Evolutionary conservation across 352 stramenopile genomes (phyloP).

Genomic region (Globisporangium viniferum): DNA sequence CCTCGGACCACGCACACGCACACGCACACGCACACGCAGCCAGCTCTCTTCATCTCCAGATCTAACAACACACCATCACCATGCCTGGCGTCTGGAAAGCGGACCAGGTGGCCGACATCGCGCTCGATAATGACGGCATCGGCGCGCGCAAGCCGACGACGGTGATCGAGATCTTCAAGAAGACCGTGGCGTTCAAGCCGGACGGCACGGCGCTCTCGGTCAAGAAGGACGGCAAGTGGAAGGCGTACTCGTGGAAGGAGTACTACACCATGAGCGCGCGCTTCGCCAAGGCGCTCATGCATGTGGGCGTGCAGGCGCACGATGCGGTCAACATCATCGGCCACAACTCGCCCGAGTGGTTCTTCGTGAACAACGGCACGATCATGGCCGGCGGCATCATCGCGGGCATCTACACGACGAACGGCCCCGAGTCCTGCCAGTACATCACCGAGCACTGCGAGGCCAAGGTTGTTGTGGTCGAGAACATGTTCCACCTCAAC

Average conservation of each 20-base stretch:
- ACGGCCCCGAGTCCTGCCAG: constrained; percentile 63
- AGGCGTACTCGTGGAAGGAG: constrained; percentile 58
- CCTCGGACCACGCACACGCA: constrained; percentile 4
- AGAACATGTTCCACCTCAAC: constrained; percentile 60
- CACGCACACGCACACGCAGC: neutral
- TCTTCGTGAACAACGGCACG: constrained; percentile 73
- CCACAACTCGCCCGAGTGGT: constrained; percentile 85
- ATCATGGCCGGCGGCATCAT: constrained; percentile 79
- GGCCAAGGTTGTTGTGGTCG: constrained; percentile 73
- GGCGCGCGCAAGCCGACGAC: constrained; percentile 31
- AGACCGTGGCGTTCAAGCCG: constrained; percentile 23
- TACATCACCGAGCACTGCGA: constrained; percentile 83
- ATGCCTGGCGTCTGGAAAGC: constrained; percentile 15
- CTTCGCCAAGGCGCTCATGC: constrained; percentile 77
- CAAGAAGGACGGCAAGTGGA: constrained; percentile 39
- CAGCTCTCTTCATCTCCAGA: neutral
- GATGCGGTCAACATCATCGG: constrained; percentile 81
- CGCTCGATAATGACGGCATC: constrained; percentile 20
- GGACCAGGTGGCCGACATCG: constrained; percentile 9
- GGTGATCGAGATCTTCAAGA: constrained; percentile 36
- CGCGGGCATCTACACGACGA: constrained; percentile 85
- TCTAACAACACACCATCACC: neutral
- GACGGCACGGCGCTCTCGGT: constrained; percentile 36
- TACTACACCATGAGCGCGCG: constrained; percentile 67
- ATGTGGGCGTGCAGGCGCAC: constrained; percentile 59